These are phyloP conservation scores for Neopestalotiopsis rosae DNA, from an alignment of 2,329 filamentous ascomycete genomes.

Conservation along the genomic window DNA sequence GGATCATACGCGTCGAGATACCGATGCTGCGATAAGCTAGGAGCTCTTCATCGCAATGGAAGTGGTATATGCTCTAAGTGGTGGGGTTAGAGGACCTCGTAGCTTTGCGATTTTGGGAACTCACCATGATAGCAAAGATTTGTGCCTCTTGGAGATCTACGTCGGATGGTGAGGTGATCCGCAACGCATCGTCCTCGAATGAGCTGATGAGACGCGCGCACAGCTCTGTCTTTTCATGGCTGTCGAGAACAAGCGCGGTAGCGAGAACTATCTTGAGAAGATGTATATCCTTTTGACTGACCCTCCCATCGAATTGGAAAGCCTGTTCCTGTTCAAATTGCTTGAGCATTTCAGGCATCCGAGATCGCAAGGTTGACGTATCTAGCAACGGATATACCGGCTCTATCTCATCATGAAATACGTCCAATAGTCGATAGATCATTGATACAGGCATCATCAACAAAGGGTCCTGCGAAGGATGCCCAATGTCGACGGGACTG, in stretches of 20 bases:
- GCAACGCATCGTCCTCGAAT: conserved; percentile 9
- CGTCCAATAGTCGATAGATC: conserved; percentile 3
- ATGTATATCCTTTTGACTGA: conserved; percentile 14
- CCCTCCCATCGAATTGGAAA: neutral
- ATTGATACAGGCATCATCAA: neutral
- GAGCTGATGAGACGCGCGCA: conserved; percentile 6
- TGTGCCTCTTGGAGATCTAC: conserved; percentile 13
- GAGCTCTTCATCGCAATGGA: conserved; percentile 16
- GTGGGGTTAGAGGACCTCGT: neutral
- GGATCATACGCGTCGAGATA: conserved; percentile 10
- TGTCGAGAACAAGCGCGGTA: conserved; percentile 10
- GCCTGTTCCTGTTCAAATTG: neutral
- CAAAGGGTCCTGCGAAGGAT: conserved; percentile 10
- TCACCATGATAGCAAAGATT: conserved; percentile 15
- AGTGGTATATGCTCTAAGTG: conserved; percentile 9
- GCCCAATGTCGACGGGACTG: neutral
- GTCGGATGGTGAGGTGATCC: conserved; percentile 7
- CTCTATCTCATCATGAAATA: conserved; percentile 9
- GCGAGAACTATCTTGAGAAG: conserved; percentile 15
- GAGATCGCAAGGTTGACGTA: neutral
- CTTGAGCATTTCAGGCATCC: conserved; percentile 4
- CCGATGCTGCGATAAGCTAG: conserved; percentile 13
- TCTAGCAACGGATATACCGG: conserved; percentile 14
- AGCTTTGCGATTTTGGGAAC: neutral
- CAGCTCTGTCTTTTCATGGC: conserved; percentile 13